Evolutionary conservation across 1,284 basidiomycete genomes (phyloP).

Genomic region (Trichosporon ovoides): DNA sequence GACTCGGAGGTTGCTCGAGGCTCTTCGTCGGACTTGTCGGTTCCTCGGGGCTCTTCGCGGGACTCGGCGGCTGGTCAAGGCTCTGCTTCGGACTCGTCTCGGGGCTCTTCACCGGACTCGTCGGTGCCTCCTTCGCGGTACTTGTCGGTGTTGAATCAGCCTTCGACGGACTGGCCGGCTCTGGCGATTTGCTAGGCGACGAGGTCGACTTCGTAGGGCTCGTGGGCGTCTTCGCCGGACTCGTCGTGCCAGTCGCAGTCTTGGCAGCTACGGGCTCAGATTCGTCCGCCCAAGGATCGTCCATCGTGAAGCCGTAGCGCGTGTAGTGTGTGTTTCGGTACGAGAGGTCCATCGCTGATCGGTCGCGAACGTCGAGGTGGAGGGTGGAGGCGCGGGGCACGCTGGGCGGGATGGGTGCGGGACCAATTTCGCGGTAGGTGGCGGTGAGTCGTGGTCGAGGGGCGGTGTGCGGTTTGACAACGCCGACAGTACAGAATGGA

Average conservation of each 20-base stretch:
- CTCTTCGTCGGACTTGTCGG: too few species aligned
- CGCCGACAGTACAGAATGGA: too few species aligned
- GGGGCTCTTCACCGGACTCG: not conserved
- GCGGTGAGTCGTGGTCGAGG: too few species aligned
- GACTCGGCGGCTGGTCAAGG: too few species aligned
- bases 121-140: not conserved
- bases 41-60: too few species aligned
- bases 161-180: not conserved
- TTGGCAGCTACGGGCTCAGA: not conserved
- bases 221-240: not conserved
- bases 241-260: not conserved
- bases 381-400: not conserved
- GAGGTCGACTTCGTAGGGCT: not conserved
- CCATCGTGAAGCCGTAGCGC: conserved; percentile 1
- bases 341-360: not conserved
- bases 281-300: conserved; percentile 15
- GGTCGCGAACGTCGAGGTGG: not conserved
- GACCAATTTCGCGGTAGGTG: not conserved
- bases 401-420: not conserved
- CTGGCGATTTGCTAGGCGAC: not conserved
- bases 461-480: too few species aligned
- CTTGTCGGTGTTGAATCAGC: not conserved
- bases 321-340: not conserved
- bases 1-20: too few species aligned
- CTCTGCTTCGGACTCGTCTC: too few species aligned